Evolutionary conservation across 2,329 filamentous ascomycete genomes (phyloP).

Genomic region (Microsporum audouinii): DNA sequence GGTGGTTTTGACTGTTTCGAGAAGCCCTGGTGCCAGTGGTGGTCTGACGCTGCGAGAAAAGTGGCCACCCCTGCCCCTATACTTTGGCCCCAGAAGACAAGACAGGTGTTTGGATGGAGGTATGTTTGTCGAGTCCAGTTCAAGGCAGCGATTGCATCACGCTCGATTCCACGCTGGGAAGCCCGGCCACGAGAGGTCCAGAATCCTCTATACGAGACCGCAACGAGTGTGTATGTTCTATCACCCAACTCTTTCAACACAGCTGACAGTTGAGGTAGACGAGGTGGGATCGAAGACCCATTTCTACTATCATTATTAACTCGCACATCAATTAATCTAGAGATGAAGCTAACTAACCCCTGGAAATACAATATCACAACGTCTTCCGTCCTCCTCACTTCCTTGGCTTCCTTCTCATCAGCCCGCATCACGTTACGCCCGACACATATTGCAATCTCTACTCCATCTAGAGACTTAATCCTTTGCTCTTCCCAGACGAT

Average conservation of each 20-base stretch:
- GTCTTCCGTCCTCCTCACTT: constrained; percentile 5
- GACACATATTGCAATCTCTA: constrained; percentile 50
- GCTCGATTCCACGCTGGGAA: constrained; percentile 57
- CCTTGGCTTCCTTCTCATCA: neutral
- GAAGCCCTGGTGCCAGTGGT: constrained; percentile 19
- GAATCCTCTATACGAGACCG: constrained; percentile 56
- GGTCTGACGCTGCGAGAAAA: constrained; percentile 39
- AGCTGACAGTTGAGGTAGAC: constrained; percentile 37
- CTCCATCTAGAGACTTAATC: constrained; percentile 53
- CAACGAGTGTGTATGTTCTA: constrained; percentile 26
- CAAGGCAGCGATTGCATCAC: constrained; percentile 55
- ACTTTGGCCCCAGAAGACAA: constrained; percentile 16
- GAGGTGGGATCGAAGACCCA: constrained; percentile 35
- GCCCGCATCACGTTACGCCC: constrained; percentile 19
- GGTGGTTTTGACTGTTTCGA: constrained; percentile 19
- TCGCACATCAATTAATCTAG: neutral
- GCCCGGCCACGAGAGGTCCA: constrained; percentile 66
- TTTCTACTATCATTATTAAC: constrained; percentile 20
- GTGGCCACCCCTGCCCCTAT: constrained; percentile 57
- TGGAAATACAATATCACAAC: constrained; percentile 40
- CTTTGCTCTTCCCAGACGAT: constrained; percentile 57
- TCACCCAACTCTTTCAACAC: constrained; percentile 25
- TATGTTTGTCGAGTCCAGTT: constrained; percentile 46
- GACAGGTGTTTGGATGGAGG: neutral
- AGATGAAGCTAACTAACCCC: constrained; percentile 25